Percentiles rank a stretch among this genome's conserved stretches.
These are phyloP conservation scores for Nadsonia starkeyi-henricii DNA, from an alignment of 1,139 yeast species.

Conservation along the genomic window DNA sequence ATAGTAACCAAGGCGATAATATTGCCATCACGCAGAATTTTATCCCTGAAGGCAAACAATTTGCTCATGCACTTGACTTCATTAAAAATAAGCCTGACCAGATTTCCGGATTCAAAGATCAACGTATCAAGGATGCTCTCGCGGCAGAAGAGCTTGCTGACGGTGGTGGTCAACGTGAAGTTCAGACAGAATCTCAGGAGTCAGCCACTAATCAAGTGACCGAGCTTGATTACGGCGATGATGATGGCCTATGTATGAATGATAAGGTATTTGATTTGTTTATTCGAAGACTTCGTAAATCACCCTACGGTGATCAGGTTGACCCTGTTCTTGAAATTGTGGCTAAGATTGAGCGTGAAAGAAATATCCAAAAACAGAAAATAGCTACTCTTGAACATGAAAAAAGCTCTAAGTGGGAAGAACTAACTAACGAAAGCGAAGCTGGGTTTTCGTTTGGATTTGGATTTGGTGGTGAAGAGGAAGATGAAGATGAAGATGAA, in stretches of 20 bases:
- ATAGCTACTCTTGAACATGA: conserved; percentile 8
- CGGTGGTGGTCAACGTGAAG: conserved; percentile 2
- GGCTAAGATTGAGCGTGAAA: neutral
- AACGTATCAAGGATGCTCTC: conserved; percentile 13
- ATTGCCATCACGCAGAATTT: conserved; percentile 75
- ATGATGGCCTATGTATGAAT: neutral
- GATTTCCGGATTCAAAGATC: conserved; percentile 56
- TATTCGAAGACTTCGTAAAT: neutral
- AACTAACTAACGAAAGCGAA: conserved; percentile 13
- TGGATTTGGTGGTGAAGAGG: conserved; percentile 10
- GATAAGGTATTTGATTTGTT: neutral
- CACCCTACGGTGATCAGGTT: neutral
- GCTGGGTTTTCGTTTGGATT: conserved; percentile 20
- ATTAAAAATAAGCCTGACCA: conserved; percentile 55
- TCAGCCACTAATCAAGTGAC: neutral
- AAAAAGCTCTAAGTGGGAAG: conserved; percentile 13
- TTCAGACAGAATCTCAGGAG: neutral
- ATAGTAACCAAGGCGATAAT: conserved; percentile 43
- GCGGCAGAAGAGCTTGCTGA: neutral
- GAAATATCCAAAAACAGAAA: conserved; percentile 2
- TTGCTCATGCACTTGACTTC: conserved; percentile 43
- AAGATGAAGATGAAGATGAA: neutral
- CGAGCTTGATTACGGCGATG: neutral
- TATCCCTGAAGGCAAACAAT: conserved; percentile 49
- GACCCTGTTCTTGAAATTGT: neutral